Conservation (phyloP, 306 rosid genomes). For the Rosa rugosa region DNA sequence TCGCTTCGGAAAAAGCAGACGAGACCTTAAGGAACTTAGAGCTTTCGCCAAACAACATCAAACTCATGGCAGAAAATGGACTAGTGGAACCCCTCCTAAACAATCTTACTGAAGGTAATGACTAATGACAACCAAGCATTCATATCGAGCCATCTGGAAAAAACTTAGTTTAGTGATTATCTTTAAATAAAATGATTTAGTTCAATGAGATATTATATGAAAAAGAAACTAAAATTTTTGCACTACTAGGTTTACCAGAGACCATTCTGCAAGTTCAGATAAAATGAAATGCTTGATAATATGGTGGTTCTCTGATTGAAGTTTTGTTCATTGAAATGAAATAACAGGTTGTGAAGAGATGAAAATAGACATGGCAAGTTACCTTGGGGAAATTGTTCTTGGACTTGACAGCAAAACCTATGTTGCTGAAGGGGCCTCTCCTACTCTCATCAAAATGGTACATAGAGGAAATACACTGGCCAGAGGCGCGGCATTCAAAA, state of each 20-base stretch:
- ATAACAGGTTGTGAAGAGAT: constrained; percentile 42
- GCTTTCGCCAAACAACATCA: constrained; percentile 36
- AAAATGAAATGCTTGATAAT: neutral
- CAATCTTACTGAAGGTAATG: constrained; percentile 42
- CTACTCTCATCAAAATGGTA: constrained; percentile 40
- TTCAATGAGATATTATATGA: neutral
- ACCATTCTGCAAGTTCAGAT: neutral
- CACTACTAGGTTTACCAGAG: neutral
- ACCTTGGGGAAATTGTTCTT: constrained; percentile 47
- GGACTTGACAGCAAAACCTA: constrained; percentile 31
- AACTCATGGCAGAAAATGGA: constrained; percentile 52
- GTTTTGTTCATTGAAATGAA: neutral
- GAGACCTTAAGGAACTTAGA: constrained; percentile 45
- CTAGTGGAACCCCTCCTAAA: constrained; percentile 41
- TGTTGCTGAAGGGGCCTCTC: constrained; percentile 45
- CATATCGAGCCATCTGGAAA: neutral
- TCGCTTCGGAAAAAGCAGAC: constrained; percentile 41
- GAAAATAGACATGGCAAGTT: constrained; percentile 45
- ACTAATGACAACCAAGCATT: neutral
- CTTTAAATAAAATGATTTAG: neutral
- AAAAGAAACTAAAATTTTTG: neutral
- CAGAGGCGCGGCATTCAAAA: constrained; percentile 42
- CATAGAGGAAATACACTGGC: constrained; percentile 29
- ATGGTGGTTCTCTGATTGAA: neutral
- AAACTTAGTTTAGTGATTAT: neutral